A percentile compares a stretch with the other conserved stretches of the same genome.
Conservation (phyloP, 306 rosid genomes). For the Sphenostylis stenocarpa region DNA sequence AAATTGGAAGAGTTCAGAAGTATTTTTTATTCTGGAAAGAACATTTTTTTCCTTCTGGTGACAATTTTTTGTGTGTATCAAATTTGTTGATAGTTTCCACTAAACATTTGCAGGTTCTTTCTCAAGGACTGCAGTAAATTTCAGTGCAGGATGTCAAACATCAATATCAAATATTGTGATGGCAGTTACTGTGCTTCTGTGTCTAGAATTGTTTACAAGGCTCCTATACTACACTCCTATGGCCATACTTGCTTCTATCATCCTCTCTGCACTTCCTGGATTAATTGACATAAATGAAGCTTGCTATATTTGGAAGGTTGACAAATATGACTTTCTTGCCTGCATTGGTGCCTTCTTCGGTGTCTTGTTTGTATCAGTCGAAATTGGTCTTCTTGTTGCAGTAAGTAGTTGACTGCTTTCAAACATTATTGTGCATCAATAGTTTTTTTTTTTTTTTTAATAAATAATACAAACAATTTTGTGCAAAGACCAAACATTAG, state of each 20-base stretch:
- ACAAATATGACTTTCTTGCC: slow-evolving; percentile 76
- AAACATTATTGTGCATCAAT: too few species aligned
- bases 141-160: slow-evolving; percentile 78
- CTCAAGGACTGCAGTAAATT: slow-evolving; percentile 84
- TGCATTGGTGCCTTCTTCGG: slow-evolving; percentile 80
- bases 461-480: too few species aligned
- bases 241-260: slow-evolving; percentile 86
- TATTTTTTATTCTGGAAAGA: too few species aligned
- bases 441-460: background rate
- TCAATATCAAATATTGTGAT: slow-evolving; percentile 73
- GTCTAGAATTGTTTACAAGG: slow-evolving; percentile 63
- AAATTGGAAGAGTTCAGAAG: too few species aligned
- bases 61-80: too few species aligned
- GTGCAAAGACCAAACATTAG: too few species aligned
- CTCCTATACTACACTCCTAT: slow-evolving; percentile 76
- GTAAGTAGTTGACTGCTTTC: slow-evolving; percentile 42
- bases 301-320: slow-evolving; percentile 73
- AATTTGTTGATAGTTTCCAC: background rate
- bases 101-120: slow-evolving; percentile 63
- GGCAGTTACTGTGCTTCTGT: slow-evolving; percentile 68
- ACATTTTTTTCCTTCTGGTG: too few species aligned
- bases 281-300: slow-evolving; percentile 64
- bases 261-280: slow-evolving; percentile 86
- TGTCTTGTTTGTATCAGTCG: slow-evolving; percentile 65
- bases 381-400: slow-evolving; percentile 70